These are phyloP conservation scores for Xylaria multiplex DNA, from an alignment of 2,329 filamentous ascomycete genomes.

Conservation along the genomic window DNA sequence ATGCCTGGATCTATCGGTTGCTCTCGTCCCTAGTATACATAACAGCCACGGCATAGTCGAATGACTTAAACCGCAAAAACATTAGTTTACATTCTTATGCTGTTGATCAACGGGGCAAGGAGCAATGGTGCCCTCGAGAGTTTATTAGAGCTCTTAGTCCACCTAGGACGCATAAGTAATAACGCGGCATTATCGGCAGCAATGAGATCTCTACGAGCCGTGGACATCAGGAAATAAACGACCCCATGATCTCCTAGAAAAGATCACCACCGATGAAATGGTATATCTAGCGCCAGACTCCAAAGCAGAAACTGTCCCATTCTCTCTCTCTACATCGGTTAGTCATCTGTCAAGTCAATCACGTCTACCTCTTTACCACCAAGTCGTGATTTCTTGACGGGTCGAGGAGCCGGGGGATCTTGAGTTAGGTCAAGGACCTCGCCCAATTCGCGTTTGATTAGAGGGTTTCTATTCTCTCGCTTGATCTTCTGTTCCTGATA, in stretches of 20 bases:
- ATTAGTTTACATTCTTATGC: background rate
- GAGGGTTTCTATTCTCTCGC: conserved; percentile 11
- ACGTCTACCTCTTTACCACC: conserved; percentile 34
- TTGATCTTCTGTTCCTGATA: conserved; percentile 37
- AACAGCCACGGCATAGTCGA: background rate
- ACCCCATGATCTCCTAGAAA: background rate
- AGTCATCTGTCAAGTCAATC: conserved; percentile 44
- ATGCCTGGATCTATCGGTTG: background rate
- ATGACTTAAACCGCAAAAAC: background rate
- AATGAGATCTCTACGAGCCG: background rate
- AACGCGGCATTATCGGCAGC: background rate
- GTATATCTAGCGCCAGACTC: conserved; percentile 26
- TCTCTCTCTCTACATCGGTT: background rate
- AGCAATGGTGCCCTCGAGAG: too few relatives aligned
- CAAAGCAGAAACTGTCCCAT: conserved; percentile 8
- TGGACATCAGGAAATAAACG: background rate
- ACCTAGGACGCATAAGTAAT: background rate
- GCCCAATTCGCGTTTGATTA: conserved; percentile 46
- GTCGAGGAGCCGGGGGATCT: conserved; percentile 23
- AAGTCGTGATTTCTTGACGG: conserved; percentile 35
- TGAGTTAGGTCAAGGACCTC: conserved; percentile 46
- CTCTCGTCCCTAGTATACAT: background rate
- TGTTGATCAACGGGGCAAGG: background rate
- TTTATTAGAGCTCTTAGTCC: background rate
- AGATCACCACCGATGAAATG: background rate